A percentile compares a stretch with the other conserved stretches of the same genome.
Conservation (phyloP, 139 green algal genomes). For the Auxenochlorella pyrenoidosa region DNA sequence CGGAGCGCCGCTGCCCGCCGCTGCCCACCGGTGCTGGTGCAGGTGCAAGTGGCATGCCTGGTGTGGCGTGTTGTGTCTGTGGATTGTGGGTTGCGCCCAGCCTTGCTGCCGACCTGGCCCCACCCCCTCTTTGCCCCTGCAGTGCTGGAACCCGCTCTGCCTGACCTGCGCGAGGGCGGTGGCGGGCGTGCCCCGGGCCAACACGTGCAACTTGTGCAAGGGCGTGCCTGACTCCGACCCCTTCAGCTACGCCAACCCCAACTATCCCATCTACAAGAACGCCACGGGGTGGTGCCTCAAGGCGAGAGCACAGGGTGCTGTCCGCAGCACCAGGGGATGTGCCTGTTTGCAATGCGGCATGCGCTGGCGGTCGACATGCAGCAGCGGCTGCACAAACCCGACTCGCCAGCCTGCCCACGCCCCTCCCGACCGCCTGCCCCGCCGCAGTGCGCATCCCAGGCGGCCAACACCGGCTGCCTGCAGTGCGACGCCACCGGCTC, state of each 20-base stretch:
- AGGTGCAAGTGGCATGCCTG: background rate
- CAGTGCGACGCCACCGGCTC: background rate
- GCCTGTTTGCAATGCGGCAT: background rate
- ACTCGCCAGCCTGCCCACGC: background rate
- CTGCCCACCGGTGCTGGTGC: background rate
- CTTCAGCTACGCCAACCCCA: background rate
- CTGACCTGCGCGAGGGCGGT: background rate
- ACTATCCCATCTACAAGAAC: background rate
- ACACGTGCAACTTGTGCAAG: background rate
- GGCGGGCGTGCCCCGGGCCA: background rate
- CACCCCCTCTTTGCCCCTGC: background rate
- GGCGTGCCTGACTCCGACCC: background rate
- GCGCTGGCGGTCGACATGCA: too few species aligned
- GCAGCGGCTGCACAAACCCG: too few species aligned
- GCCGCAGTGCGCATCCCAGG: conserved; percentile 5
- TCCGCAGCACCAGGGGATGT: background rate
- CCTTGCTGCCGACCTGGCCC: background rate
- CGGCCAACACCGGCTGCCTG: conserved; percentile 7
- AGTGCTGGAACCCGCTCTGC: background rate
- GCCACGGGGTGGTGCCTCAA: background rate
- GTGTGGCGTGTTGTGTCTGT: too few species aligned
- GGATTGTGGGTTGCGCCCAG: too few species aligned
- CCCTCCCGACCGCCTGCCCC: background rate
- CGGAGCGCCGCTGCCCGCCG: background rate
- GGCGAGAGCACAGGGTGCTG: background rate